Evolutionary conservation across 2,329 filamentous ascomycete genomes (phyloP), one percentile per base, ranked within the genome.

Genomic region (Aspergillus sp.): DNA sequence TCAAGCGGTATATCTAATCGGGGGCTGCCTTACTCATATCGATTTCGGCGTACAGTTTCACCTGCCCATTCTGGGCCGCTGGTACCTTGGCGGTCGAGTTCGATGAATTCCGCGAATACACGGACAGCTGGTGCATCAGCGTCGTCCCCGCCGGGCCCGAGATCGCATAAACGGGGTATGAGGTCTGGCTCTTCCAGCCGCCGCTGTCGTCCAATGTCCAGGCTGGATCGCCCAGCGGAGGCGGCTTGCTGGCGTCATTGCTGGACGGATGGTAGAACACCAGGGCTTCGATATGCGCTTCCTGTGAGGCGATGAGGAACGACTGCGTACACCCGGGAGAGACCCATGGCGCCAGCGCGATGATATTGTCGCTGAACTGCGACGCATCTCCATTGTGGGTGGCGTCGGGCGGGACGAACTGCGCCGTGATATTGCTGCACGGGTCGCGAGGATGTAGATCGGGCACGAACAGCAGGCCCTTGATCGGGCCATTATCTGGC

Each of bases 291-390:
- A 80, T 68, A 15, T 74, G 70, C 43, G 79, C 74, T n/a, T 74
- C 71, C 13, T 74, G 68, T 2, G 71, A 72, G 8, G 67, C 63
- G 12, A 69, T 61, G 29, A 96, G 69, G 53, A 86, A 94, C 27
- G 80, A 72, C 34, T 70, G 61, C 8, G 84, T 82, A 53, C 89
- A 98, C 15, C 75, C 64, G 5, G 71, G 64, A 40, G 72, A 82
- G 47, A 86, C 76, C 88, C 89, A 96, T 16, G 89, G 89, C 15
- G 85, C 88, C 33, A 95, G 64, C 16, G 82, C 88, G 46, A 95
- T 75, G 32, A 86, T 67, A 34, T 80, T 77, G 55, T 84, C 86
- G 44, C 82, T 76, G 13, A 57, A 54, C 30, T 71, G 71, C 0
- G 71, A 68, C 11, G 95, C 72, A 48, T 91, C 71, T n/a, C 60